Conservation (phyloP, 2,329 filamentous ascomycete species). For the Colletotrichum siamense region DNA sequence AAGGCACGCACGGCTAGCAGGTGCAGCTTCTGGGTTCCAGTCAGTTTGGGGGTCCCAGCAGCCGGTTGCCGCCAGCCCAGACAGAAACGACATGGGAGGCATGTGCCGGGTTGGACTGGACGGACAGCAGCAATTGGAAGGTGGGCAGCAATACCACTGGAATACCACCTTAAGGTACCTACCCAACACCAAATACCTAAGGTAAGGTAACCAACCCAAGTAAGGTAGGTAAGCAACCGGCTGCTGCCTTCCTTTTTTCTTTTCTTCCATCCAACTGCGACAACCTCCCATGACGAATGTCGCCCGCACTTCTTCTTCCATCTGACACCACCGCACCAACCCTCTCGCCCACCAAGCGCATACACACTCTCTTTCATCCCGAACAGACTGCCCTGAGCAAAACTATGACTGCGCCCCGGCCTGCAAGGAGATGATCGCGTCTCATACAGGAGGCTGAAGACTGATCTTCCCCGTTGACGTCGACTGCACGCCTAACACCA, state of each 20-base stretch:
- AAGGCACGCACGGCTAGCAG: not conserved
- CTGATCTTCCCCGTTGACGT: not conserved
- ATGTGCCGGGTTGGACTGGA: not conserved
- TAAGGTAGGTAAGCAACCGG: not conserved
- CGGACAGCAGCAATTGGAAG: no score
- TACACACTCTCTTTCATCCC: not conserved
- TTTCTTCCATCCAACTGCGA: not conserved
- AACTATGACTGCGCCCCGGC: conserved; percentile 12
- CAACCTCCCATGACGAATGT: not conserved
- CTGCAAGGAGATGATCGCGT: conserved; percentile 23
- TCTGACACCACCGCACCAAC: not conserved
- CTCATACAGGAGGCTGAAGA: conserved; percentile 15
- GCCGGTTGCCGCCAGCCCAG: not conserved
- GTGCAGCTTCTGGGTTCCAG: not conserved
- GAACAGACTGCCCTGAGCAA: not conserved
- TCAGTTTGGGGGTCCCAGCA: not conserved
- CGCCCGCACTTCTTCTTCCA: not conserved
- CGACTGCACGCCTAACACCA: not conserved
- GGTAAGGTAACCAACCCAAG: not conserved
- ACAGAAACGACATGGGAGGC: not conserved
- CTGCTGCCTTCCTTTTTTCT: not conserved
- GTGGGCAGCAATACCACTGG: not conserved
- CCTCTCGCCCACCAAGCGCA: not conserved
- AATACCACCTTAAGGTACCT: not conserved
- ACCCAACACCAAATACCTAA: not conserved